Percentiles rank a stretch among this genome's conserved stretches.
Evolutionary conservation across 805 yeast genomes (phyloP).

Genomic region (Kuraishia piskuri): DNA sequence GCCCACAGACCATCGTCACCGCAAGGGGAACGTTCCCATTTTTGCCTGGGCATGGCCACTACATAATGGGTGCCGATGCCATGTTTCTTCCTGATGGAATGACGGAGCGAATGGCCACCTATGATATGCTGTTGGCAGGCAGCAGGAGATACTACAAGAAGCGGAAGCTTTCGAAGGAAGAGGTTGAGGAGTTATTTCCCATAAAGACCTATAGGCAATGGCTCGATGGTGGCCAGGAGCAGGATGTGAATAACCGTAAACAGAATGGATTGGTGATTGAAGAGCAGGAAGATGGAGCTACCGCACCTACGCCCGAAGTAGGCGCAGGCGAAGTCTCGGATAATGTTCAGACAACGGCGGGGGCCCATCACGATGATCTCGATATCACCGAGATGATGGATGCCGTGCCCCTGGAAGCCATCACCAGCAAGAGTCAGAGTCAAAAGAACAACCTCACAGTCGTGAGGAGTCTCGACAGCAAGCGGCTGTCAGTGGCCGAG

Average conservation of each 20-base stretch:
- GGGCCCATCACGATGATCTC: background rate
- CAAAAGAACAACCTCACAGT: background rate
- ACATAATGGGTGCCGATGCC: background rate
- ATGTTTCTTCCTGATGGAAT: background rate
- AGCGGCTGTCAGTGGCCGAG: background rate
- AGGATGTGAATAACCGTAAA: constrained; percentile 34
- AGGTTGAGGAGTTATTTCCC: constrained; percentile 57
- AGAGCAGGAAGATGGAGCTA: constrained; percentile 28
- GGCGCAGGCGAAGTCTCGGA: background rate
- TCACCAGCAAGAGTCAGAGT: background rate
- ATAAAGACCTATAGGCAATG: constrained; percentile 47
- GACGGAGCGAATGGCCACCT: constrained; percentile 1
- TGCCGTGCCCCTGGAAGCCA: background rate
- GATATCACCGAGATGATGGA: background rate
- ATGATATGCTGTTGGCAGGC: background rate
- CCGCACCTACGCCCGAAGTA: background rate
- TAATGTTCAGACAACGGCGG: background rate
- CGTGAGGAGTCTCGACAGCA: background rate
- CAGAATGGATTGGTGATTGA: constrained; percentile 23
- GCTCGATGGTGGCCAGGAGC: constrained; percentile 53
- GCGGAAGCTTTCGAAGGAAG: constrained; percentile 43
- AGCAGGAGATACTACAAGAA: constrained; percentile 20
- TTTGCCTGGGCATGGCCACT: background rate
- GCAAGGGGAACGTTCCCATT: constrained; percentile 5
- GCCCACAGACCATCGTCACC: background rate